Evolutionary conservation across 768 basidiomycete genomes (phyloP).

Genomic region (Mrakia frigida): DNA sequence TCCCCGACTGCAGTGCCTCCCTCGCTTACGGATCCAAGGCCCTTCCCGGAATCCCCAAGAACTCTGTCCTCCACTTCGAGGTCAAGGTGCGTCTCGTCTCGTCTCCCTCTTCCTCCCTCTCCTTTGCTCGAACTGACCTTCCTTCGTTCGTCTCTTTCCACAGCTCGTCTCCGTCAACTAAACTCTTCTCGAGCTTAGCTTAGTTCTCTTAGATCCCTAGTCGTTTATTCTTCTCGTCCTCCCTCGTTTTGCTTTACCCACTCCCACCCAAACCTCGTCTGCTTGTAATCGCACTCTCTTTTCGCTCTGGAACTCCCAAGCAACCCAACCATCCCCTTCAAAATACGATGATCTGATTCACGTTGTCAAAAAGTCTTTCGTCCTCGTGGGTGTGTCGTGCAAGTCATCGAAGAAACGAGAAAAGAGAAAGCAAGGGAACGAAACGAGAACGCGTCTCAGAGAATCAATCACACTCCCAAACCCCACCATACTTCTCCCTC

Average conservation of each 20-base stretch:
- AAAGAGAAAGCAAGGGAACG: not conserved
- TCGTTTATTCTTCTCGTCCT: no score
- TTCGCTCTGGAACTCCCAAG: not conserved
- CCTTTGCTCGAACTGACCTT: not conserved
- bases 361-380: not conserved
- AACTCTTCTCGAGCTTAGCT: not conserved
- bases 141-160: not conserved
- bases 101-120: not conserved
- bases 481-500: not conserved
- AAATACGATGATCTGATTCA: not conserved
- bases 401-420: not conserved
- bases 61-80: slow-evolving; percentile 74
- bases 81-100: slow-evolving; percentile 35
- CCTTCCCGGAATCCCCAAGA: slow-evolving; percentile 35
- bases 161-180: slow-evolving; percentile 33
- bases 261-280: not conserved
- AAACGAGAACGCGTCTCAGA: no score
- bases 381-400: not conserved
- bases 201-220: not conserved
- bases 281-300: not conserved
- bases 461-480: not conserved
- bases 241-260: not conserved
- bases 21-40: slow-evolving; percentile 51
- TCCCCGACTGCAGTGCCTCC: slow-evolving; percentile 40
- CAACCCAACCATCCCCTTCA: not conserved